Evolutionary conservation across 139 green algal species (phyloP).

Genomic region (Closterium sp.): DNA sequence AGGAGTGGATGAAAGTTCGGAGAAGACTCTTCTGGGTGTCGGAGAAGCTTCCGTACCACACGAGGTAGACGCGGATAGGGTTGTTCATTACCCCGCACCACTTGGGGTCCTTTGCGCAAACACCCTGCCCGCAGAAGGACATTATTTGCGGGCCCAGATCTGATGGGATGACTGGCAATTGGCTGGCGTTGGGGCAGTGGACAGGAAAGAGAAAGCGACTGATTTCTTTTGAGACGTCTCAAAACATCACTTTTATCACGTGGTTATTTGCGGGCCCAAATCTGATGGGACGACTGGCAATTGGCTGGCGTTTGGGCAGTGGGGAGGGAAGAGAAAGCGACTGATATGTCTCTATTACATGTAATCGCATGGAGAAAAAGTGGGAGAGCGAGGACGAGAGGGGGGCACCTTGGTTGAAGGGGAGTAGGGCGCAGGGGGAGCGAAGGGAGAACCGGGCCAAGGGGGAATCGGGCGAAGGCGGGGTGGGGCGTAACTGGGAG

Average conservation of each 20-base stretch:
- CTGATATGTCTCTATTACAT: too few species aligned
- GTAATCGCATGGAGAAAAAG: too few species aligned
- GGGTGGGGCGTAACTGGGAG: too few species aligned
- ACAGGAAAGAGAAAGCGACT: too few species aligned
- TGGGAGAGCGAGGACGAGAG: neutral
- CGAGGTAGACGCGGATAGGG: neutral
- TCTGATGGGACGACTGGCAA: too few species aligned
- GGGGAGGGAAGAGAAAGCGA: neutral
- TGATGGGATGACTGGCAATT: neutral
- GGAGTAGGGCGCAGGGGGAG: neutral
- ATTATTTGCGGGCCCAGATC: neutral
- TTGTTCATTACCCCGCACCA: neutral
- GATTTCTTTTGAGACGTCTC: too few species aligned
- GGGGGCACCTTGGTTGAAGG: neutral
- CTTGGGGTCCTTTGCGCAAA: neutral
- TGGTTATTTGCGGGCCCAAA: too few species aligned
- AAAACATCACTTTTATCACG: too few species aligned
- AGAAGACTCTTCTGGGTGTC: neutral
- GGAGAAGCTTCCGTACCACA: neutral
- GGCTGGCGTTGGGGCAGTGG: neutral
- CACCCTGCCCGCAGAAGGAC: neutral
- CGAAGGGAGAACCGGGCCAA: neutral
- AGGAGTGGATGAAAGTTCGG: neutral
- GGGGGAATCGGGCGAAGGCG: too few species aligned
- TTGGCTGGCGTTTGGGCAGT: neutral